Percentiles rank a stretch among this genome's conserved stretches.
These are phyloP conservation scores for Isoetes taiwanensis DNA, from an alignment of 75 land plant genomes.

Conservation along the genomic window DNA sequence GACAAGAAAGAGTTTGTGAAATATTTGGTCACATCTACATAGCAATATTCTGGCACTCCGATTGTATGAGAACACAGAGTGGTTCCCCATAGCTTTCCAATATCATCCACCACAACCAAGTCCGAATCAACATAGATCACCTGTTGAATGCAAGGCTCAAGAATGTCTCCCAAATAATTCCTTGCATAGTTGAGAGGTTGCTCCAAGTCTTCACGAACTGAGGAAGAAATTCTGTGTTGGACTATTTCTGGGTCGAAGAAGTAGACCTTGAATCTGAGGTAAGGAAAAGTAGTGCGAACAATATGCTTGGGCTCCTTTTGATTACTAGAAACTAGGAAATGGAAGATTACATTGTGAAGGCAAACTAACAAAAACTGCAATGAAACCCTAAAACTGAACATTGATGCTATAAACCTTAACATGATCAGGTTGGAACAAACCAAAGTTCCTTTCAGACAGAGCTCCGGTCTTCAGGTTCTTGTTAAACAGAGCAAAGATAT, in stretches of 20 bases:
- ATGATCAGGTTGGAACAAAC: no score
- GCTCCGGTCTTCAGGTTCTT: no score
- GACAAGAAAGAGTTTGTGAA: conserved; percentile 65
- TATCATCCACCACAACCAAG: conserved; percentile 69
- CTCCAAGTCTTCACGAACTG: conserved; percentile 60
- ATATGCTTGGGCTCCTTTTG: conserved; percentile 27
- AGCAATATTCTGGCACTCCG: conserved; percentile 81
- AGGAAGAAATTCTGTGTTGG: conserved; percentile 40
- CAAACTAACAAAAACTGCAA: no score
- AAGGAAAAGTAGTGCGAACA: conserved; percentile 49
- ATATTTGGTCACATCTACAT: conserved; percentile 61
- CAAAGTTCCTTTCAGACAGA: no score
- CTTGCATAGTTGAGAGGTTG: conserved; percentile 78
- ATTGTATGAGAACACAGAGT: conserved; percentile 31
- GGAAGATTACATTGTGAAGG: conserved; percentile 59
- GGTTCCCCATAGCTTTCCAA: conserved; percentile 58
- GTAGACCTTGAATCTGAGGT: conserved; percentile 52
- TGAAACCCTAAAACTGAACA: no score
- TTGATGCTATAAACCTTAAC: no score
- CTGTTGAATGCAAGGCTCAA: conserved; percentile 56
- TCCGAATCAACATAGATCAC: conserved; percentile 88
- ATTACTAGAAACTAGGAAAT: conserved; percentile 41
- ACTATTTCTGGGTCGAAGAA: conserved; percentile 34
- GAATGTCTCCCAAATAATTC: conserved; percentile 57
- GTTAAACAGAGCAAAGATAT: no score